Evolutionary conservation across 177 flowering plant species (phyloP), one percentile per base, ranked within the genome.

Genomic region (Vitis hybrid): DNA sequence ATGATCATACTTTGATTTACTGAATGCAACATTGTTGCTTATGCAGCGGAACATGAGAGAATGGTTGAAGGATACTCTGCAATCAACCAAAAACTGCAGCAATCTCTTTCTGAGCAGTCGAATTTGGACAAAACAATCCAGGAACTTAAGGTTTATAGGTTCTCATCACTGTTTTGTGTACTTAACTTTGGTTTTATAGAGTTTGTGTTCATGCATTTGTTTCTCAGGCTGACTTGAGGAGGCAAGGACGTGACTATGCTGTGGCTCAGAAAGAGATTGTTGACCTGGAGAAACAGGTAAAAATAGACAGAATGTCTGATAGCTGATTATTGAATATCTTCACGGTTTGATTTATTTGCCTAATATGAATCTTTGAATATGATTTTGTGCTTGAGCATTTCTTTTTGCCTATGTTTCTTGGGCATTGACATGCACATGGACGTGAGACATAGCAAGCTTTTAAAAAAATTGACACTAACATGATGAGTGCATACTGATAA

Each of bases 271-370:
- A 85, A 70, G 98, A 93, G 81, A 85, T 89, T 56, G 61, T 32
- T 66, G 99, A 95, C 76, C 94, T 95, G 49, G 87, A 90, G 77
- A 86, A 82, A 58, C 93, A 95, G 97, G 98, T 92, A 69, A 56
- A 7, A 11, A 18, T 19, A 46, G 4, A 30, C 18, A 46, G 14
- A 35, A 35, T 35, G 6, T 35, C 40, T 35, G 40, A 35, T 35
- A 35, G 40, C 40, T 35, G 40, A 35, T 6, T 35, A 35, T 35
- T 35, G 40, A 35, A 4, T 4, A 6, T 35, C 40, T 35, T 35
- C 6, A 35, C 6, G 6, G 40, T 35, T 35, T 35, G 6, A 35
- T 35, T 35, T 35, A 35, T 35, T 4, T 35, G 6, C 40, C 40
- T 35, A 35, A 35, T 35, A 35, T 35, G 6, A 35, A 35, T 24